A percentile compares a stretch with the other conserved stretches of the same genome.
phyloP scores from a whole-genome alignment of 75 land plant species.

The Pinus albicaulis region DNA sequence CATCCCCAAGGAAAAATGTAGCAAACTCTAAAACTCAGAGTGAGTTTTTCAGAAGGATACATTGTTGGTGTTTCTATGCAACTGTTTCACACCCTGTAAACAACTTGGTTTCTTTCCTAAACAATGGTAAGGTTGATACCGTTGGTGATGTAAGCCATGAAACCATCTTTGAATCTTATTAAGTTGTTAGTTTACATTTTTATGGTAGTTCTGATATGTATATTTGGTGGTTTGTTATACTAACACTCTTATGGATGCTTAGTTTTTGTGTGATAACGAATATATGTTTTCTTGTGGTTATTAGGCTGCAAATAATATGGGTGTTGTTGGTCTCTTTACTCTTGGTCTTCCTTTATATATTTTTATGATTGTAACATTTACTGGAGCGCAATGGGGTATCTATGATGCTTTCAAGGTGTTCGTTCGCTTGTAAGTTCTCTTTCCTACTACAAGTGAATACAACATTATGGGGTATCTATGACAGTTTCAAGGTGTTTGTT shows the following conservation, averaged over 20 bases:
- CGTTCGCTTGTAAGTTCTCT: slow-evolving; percentile 44
- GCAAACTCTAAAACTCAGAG: slow-evolving; percentile 57
- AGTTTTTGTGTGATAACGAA: no score
- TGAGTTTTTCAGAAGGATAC: slow-evolving; percentile 78
- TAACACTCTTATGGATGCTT: no score
- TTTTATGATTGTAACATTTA: slow-evolving; percentile 42
- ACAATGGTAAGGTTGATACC: slow-evolving; percentile 28
- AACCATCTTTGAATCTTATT: no score
- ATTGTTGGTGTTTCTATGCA: slow-evolving; percentile 87
- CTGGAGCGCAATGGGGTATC: slow-evolving; percentile 50
- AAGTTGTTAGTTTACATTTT: no score
- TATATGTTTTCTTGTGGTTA: no score
- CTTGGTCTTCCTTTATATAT: slow-evolving; percentile 41
- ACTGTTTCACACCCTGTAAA: slow-evolving; percentile 85
- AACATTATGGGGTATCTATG: slow-evolving; percentile 29
- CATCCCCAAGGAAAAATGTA: slow-evolving; percentile 68
- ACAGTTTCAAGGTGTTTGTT: no score
- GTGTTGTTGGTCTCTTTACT: slow-evolving; percentile 32
- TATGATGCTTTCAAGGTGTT: slow-evolving; percentile 55
- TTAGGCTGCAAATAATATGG: slow-evolving; percentile 24
- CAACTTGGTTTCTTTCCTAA: slow-evolving; percentile 75
- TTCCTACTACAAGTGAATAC: no score
- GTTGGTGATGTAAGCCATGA: slow-evolving; percentile 57
- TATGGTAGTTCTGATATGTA: no score
- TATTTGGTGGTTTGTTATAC: no score